Percentiles rank a stretch among this genome's conserved stretches.
Conservation (phyloP, 495 filamentous ascomycete species). For the Lepidopterella palustris region DNA sequence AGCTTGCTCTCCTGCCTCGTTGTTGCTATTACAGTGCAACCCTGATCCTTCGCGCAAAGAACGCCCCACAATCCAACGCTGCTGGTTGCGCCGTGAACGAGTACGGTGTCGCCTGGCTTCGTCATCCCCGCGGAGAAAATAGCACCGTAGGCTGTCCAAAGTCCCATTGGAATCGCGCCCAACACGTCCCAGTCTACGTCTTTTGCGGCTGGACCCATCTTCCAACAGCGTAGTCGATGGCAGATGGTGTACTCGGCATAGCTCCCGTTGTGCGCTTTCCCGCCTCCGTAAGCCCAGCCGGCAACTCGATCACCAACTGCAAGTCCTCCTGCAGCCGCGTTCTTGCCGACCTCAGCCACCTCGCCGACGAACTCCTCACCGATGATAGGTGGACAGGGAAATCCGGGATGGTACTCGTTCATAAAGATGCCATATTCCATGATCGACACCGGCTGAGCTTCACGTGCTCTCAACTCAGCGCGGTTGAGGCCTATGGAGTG, state of each 20-base stretch:
- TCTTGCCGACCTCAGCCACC: background rate
- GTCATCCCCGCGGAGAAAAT: background rate
- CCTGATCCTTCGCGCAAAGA: background rate
- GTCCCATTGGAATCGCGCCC: background rate
- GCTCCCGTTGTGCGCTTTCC: background rate
- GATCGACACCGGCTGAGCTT: background rate
- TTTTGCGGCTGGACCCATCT: background rate
- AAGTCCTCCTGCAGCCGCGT: background rate
- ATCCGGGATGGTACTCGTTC: background rate
- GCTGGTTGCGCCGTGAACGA: background rate
- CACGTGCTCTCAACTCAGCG: background rate
- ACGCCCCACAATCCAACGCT: background rate
- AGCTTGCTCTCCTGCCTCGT: background rate
- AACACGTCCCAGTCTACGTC: background rate
- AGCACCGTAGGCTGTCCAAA: background rate
- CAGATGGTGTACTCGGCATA: background rate
- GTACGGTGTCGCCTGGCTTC: background rate
- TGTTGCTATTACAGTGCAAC: background rate
- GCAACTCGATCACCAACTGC: background rate
- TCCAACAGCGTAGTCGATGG: background rate
- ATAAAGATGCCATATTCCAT: background rate
- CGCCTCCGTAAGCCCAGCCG: background rate
- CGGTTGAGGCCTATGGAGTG: background rate
- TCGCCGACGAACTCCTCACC: background rate
- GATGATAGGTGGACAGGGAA: background rate